Evolutionary conservation across 495 filamentous ascomycete species (phyloP), one percentile per base, ranked within the genome.

Genomic region (Aspergillus haitiensis): DNA sequence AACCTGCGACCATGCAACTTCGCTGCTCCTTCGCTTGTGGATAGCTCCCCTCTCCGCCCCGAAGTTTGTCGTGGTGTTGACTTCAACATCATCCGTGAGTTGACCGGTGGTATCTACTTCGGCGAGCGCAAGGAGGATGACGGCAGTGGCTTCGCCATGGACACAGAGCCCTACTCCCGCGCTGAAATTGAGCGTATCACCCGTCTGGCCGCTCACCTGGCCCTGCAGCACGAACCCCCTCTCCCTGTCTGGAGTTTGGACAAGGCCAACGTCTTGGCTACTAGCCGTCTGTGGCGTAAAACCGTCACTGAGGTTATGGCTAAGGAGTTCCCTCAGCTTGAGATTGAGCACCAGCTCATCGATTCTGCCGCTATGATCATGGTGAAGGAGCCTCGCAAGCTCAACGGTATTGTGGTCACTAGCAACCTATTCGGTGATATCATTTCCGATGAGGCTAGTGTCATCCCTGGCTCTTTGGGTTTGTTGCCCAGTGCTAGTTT

Each of bases 1-100:
- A 98, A 98, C 84, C 88, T 98, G 49, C 92, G 94, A 5, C 94
- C 94, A 6, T 98, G 94, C 85, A 93, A 87, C 83, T 98, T 98
- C 81, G 91, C 93, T 40, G 91, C 93, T 31, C 89, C 93, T 55
- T 84, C 86, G 34, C 90, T 98, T 47, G 86, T 96, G 75, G 86
- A 92, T 42, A 82, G 78, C 77, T 97, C 93, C 10, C 94, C 94
- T 0, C 86, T 98, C 51, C 96, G 95, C 73, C 88, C 88, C 51
- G 82, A 88, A 6, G 82, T 98, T 48, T 95, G 90, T 82, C 82
- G 85, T 52, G 93, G 90, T 63, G 90, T 88, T 64, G 87, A 98
- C 82, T 94, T 98, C 79, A 93, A 88, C 78, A 88, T 98, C 72
- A 86, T 98, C 63, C 91, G 94, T 52, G 94, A 98, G 76, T 76